A percentile compares a stretch with the other conserved stretches of the same genome.
These are phyloP conservation scores for Austroboletus novae-zelandiae DNA, from an alignment of 1,284 basidiomycete species.

Conservation along the genomic window DNA sequence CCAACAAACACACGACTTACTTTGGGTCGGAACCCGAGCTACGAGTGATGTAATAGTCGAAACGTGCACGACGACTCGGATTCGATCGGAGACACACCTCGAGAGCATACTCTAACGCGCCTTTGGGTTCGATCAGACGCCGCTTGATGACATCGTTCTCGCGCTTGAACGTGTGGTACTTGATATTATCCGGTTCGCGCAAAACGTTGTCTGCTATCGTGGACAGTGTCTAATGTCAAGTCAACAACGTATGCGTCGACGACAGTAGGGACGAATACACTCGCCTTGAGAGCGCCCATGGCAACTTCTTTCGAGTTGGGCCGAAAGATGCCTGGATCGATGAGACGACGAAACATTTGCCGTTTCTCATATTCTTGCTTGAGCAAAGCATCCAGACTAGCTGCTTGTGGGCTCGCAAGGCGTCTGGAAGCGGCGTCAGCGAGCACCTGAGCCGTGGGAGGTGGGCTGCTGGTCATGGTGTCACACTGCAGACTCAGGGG, in stretches of 20 bases:
- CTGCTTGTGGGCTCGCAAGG: conserved; percentile 25
- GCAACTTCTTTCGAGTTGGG: conserved; percentile 65
- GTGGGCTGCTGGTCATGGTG: conserved; percentile 13
- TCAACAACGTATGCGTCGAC: neutral
- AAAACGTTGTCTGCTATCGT: conserved; percentile 73
- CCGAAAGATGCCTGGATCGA: conserved; percentile 74
- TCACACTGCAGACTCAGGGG: conserved; percentile 10
- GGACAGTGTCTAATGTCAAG: conserved; percentile 51
- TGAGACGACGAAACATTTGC: conserved; percentile 67
- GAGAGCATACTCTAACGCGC: conserved; percentile 73
- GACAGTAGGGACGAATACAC: neutral
- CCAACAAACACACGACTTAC: conserved; percentile 33
- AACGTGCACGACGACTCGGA: too few relatives aligned
- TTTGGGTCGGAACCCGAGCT: conserved; percentile 72
- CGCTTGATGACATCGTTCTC: conserved; percentile 69
- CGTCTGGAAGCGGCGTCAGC: conserved; percentile 50
- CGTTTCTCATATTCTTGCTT: conserved; percentile 60
- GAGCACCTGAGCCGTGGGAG: conserved; percentile 19
- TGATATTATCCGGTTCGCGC: conserved; percentile 64
- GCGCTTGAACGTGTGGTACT: conserved; percentile 69
- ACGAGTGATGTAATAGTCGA: too few relatives aligned
- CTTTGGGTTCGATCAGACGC: conserved; percentile 58
- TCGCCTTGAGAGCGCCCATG: conserved; percentile 61
- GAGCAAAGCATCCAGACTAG: conserved; percentile 40
- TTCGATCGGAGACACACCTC: conserved; percentile 44